Evolutionary conservation across 1,139 yeast species (phyloP).

Genomic region (Wickerhamomyces sp.): DNA sequence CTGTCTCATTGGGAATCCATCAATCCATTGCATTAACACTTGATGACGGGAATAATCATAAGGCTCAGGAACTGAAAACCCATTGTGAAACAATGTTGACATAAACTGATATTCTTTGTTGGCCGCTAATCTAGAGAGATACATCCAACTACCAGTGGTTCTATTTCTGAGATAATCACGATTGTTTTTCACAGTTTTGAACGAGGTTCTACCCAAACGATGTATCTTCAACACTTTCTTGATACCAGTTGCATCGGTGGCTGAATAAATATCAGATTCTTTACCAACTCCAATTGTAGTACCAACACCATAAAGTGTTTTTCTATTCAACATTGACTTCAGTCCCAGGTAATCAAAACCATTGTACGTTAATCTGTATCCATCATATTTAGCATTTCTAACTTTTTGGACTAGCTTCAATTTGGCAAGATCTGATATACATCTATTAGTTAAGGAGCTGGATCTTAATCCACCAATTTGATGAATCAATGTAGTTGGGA

Average conservation of each 20-base stretch:
- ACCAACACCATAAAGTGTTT: conserved; percentile 74
- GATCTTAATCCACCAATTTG: conserved; percentile 76
- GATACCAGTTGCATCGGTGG: conserved; percentile 60
- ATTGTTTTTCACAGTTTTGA: conserved; percentile 86
- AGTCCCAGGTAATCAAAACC: conserved; percentile 93
- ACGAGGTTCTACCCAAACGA: conserved; percentile 89
- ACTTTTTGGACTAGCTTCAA: conserved; percentile 69
- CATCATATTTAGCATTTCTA: conserved; percentile 88
- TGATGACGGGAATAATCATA: conserved; percentile 88
- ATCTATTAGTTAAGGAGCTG: conserved; percentile 69
- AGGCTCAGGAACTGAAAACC: conserved; percentile 84
- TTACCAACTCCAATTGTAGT: conserved; percentile 94
- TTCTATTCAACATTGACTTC: conserved; percentile 71
- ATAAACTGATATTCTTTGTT: conserved; percentile 86
- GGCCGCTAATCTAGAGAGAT: conserved; percentile 83
- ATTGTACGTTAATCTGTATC: conserved; percentile 79
- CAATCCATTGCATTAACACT: conserved; percentile 86
- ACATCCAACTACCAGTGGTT: conserved; percentile 78
- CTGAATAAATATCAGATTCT: conserved; percentile 93
- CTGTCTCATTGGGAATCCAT: conserved; percentile 87
- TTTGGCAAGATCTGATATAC: conserved; percentile 84
- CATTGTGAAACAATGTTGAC: conserved; percentile 66
- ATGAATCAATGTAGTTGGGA: conserved; percentile 81
- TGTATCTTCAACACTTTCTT: conserved; percentile 82
- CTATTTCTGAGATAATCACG: conserved; percentile 80